Evolutionary conservation across 148 eudicot genomes (phyloP), one percentile per base, ranked within the genome.

Genomic region (Cornus controversa): DNA sequence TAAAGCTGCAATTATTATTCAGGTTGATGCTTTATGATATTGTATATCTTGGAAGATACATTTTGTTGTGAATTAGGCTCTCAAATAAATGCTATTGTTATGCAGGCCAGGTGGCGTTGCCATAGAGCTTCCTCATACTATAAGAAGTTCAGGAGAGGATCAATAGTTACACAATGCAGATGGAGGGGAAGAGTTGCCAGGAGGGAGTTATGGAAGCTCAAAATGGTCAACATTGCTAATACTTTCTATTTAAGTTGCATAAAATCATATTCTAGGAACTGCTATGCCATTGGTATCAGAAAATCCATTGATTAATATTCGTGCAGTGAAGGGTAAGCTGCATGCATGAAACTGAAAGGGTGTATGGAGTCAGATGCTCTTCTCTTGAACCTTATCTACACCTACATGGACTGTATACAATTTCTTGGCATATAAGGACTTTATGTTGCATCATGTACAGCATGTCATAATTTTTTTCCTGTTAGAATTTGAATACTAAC

Each of bases 171-270:
- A 60, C 99, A 96, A 78, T 89, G 96, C 90, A 88, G 93, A 83
- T 92, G 97, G 99, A 92, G 99, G 75, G 97, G 95, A 74, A 89
- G 74, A 87, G 72, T 84, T 66, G 99, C 90, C 50, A 90, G 85
- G 80, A 82, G 76, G 81, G 93, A 96, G 79, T 80, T 96, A 73
- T 85, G 95, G 78, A 88, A 81, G 90, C 98, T 93, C 80, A 96
- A 93, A 89, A 90, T 89, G 94, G 99, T 96, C 22, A 78, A 87
- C 81, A 67, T 40, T 63, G 34, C 68, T 76, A 27, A 66, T n/a
- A 58, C 50, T 78, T 72, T 26, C 77, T 70, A 67, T 53, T 79
- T 18, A 63, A 78, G 42, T 24, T 69, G 5, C 18, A 66, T 60
- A 60, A 0, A 11, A 74, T 26, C 47, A 25, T 54, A 8, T 40